phyloP scores from a whole-genome alignment of 805 yeast species.

The Priceomyces haplophilus region DNA sequence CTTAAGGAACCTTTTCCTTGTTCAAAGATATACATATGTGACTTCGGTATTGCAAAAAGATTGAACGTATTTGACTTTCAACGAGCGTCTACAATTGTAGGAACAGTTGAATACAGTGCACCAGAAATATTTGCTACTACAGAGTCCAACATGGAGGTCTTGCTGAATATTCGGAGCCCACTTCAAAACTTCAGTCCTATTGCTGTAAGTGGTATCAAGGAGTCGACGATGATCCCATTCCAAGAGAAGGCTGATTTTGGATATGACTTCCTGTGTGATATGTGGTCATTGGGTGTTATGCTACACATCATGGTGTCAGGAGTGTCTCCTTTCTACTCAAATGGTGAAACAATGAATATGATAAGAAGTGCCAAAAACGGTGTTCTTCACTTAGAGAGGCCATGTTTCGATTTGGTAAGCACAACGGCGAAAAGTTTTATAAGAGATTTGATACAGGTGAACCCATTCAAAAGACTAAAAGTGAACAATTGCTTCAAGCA shows the following conservation, averaged over 20 bases:
- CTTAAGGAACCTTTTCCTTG: slow-evolving; percentile 51
- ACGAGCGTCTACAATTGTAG: slow-evolving; percentile 51
- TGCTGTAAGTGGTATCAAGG: background rate
- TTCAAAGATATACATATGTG: slow-evolving; percentile 58
- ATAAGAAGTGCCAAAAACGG: slow-evolving; percentile 43
- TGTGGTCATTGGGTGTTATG: slow-evolving; percentile 69
- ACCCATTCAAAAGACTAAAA: slow-evolving; percentile 35
- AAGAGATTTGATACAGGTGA: slow-evolving; percentile 33
- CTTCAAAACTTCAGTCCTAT: too few species aligned
- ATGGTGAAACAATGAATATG: slow-evolving; percentile 33
- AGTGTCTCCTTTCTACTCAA: slow-evolving; percentile 58
- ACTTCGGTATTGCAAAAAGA: slow-evolving; percentile 54
- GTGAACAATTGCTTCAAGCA: slow-evolving; percentile 40
- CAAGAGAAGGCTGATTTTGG: slow-evolving; percentile 23
- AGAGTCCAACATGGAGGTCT: background rate
- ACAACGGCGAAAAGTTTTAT: slow-evolving; percentile 47
- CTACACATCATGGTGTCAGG: slow-evolving; percentile 60
- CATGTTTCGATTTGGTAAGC: slow-evolving; percentile 44
- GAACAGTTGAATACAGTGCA: slow-evolving; percentile 70
- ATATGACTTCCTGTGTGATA: slow-evolving; percentile 57
- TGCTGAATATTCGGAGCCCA: too few species aligned
- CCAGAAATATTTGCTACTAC: slow-evolving; percentile 55
- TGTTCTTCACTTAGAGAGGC: slow-evolving; percentile 31
- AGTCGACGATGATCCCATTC: background rate
- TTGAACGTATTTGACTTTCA: slow-evolving; percentile 13